These are phyloP conservation scores for Cyberlindnera nakhonratchasimensis DNA, from an alignment of 805 yeast genomes.

Conservation along the genomic window DNA sequence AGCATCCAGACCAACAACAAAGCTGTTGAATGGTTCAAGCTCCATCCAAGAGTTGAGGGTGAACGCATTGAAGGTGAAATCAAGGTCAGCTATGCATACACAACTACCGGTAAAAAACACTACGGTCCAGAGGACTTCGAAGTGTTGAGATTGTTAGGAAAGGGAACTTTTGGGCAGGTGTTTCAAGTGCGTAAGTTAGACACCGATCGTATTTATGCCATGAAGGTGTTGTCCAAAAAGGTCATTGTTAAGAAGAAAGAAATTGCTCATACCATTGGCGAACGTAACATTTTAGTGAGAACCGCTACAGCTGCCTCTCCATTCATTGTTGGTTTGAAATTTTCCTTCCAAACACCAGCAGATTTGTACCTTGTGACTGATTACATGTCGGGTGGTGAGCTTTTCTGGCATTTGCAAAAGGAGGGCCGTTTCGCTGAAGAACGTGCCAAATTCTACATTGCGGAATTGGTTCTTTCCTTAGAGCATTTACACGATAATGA, in stretches of 20 bases:
- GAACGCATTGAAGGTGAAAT: conserved; percentile 78
- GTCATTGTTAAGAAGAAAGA: conserved; percentile 96
- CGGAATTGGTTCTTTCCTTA: conserved; percentile 88
- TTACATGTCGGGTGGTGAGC: conserved; percentile 97
- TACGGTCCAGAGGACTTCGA: conserved; percentile 95
- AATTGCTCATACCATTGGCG: conserved; percentile 97
- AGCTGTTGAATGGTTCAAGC: conserved; percentile 66
- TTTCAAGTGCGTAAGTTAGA: conserved; percentile 92
- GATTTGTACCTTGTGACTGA: conserved; percentile 94
- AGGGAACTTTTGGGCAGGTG: conserved; percentile 97
- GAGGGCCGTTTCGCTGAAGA: conserved; percentile 93
- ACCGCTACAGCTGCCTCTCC: conserved; percentile 86
- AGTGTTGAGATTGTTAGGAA: conserved; percentile 83
- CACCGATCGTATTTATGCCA: conserved; percentile 88
- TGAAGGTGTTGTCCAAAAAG: conserved; percentile 93
- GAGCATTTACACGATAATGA: conserved; percentile 95
- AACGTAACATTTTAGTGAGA: conserved; percentile 88
- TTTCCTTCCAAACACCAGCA: conserved; percentile 91
- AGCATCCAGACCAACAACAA: conserved; percentile 33
- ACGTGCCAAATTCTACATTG: conserved; percentile 94
- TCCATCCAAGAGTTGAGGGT: conserved; percentile 70
- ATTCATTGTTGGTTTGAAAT: conserved; percentile 94
- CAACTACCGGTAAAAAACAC: conserved; percentile 63
- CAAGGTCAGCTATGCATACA: conserved; percentile 70
- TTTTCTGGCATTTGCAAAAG: conserved; percentile 94